Conservation (phyloP, 495 filamentous ascomycete genomes). For the Thermothielavioides terrestris region DNA sequence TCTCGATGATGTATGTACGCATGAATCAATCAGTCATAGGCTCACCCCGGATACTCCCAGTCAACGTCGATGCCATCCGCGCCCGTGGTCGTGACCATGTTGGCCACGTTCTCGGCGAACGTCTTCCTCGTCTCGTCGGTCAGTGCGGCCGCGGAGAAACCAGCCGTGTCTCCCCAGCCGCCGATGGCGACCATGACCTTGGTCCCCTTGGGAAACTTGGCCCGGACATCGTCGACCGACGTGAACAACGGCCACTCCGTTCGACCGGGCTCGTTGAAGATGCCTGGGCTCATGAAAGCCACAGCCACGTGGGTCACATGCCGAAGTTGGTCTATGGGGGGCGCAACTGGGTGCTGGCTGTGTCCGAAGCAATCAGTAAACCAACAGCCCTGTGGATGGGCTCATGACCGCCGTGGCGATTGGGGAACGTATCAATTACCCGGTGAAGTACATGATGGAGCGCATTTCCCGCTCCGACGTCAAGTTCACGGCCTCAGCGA, state of each 20-base stretch:
- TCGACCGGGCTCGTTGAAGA: slow-evolving; percentile 48
- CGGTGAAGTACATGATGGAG: slow-evolving; percentile 54
- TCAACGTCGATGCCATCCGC: slow-evolving; percentile 67
- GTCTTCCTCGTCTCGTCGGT: slow-evolving; percentile 42
- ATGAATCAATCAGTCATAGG: too few species aligned
- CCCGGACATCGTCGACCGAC: slow-evolving; percentile 46
- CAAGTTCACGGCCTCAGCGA: slow-evolving; percentile 12
- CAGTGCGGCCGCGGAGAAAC: slow-evolving; percentile 51
- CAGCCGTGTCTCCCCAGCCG: slow-evolving; percentile 61
- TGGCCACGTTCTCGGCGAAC: slow-evolving; percentile 57
- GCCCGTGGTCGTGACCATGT: slow-evolving; percentile 52
- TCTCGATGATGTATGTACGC: too few species aligned
- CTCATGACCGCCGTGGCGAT: neutral
- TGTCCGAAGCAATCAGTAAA: neutral
- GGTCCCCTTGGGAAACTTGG: slow-evolving; percentile 49
- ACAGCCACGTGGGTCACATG: slow-evolving; percentile 57
- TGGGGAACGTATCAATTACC: slow-evolving; percentile 25
- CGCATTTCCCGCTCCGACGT: slow-evolving; percentile 18
- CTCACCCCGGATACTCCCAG: slow-evolving; percentile 69
- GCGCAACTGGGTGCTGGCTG: slow-evolving; percentile 48
- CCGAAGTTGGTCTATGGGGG: slow-evolving; percentile 35
- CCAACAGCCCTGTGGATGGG: too few species aligned
- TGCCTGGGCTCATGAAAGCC: slow-evolving; percentile 53
- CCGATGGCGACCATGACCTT: slow-evolving; percentile 64
- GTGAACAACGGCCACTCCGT: slow-evolving; percentile 53